A percentile compares a stretch with the other conserved stretches of the same genome.
Conservation (phyloP, 2,329 filamentous ascomycete genomes). For the Venturia nashicola region DNA sequence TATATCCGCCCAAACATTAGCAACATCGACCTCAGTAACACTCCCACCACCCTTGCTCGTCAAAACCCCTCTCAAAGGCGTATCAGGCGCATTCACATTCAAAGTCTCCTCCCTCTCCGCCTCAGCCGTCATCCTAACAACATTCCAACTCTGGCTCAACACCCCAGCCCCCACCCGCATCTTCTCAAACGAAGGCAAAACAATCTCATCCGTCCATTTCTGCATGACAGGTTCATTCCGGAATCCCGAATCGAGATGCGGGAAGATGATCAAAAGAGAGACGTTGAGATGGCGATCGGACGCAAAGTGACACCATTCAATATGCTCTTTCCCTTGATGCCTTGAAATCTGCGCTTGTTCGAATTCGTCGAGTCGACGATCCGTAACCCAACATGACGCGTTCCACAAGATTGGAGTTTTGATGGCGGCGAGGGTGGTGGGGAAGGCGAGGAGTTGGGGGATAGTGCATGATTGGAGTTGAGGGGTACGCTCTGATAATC, state of each 20-base stretch:
- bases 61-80: not conserved
- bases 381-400: constrained; percentile 5
- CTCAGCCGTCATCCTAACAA: constrained; percentile 4
- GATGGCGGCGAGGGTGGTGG: constrained; percentile 4
- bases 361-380: constrained; percentile 3
- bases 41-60: not conserved
- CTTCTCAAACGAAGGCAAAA: not conserved
- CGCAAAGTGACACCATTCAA: constrained; percentile 9
- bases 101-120: constrained; percentile 5
- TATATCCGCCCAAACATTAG: not conserved
- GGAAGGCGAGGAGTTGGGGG: constrained; percentile 4
- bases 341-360: not conserved
- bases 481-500: not conserved
- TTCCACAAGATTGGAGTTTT: not conserved
- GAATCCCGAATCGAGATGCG: not conserved
- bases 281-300: not conserved
- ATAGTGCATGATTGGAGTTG: not conserved
- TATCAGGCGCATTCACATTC: constrained; percentile 6
- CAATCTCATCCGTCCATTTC: constrained; percentile 7
- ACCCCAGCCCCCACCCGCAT: not conserved
- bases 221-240: not conserved
- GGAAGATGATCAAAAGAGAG: constrained; percentile 2
- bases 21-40: not conserved
- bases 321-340: constrained; percentile 4
- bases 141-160: not conserved